phyloP scores from a whole-genome alignment of 2,329 filamentous ascomycete genomes.

The Colletotrichum limetticola region DNA sequence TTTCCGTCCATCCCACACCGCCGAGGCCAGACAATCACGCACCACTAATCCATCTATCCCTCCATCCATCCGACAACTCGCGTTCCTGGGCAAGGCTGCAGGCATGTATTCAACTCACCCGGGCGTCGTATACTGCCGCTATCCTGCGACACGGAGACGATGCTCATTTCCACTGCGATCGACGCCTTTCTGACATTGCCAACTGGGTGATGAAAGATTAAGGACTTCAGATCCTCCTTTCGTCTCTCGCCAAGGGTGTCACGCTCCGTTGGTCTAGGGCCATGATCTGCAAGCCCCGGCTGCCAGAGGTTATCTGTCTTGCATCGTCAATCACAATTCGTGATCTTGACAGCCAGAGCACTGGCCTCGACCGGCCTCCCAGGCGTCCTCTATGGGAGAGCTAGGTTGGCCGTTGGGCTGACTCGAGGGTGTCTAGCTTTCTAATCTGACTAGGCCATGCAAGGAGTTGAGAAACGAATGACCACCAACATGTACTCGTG shows the following conservation, averaged over 20 bases:
- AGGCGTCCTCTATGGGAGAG: neutral
- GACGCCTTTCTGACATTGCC: constrained; percentile 21
- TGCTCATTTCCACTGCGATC: constrained; percentile 24
- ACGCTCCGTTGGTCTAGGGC: constrained; percentile 3
- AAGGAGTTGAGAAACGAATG: neutral
- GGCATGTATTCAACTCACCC: constrained; percentile 15
- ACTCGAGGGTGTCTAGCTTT: neutral
- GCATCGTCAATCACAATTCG: constrained; percentile 1
- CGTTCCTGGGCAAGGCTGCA: constrained; percentile 8
- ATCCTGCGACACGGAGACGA: constrained; percentile 19
- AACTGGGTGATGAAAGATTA: neutral
- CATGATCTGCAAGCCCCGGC: constrained; percentile 18
- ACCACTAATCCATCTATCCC: neutral
- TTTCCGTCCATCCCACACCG: constrained; percentile 29
- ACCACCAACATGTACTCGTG: neutral
- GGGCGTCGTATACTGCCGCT: neutral
- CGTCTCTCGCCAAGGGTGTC: constrained; percentile 10
- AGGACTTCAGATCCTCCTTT: constrained; percentile 3
- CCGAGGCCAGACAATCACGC: constrained; percentile 23
- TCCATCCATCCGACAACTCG: neutral
- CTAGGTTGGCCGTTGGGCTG: neutral
- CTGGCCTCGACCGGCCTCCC: neutral
- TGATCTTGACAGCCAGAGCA: constrained; percentile 16
- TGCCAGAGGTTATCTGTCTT: neutral
- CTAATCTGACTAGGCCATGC: neutral